These are phyloP conservation scores for Stephanodiscus triporus DNA, from an alignment of 108 stramenopile species.

Conservation along the genomic window DNA sequence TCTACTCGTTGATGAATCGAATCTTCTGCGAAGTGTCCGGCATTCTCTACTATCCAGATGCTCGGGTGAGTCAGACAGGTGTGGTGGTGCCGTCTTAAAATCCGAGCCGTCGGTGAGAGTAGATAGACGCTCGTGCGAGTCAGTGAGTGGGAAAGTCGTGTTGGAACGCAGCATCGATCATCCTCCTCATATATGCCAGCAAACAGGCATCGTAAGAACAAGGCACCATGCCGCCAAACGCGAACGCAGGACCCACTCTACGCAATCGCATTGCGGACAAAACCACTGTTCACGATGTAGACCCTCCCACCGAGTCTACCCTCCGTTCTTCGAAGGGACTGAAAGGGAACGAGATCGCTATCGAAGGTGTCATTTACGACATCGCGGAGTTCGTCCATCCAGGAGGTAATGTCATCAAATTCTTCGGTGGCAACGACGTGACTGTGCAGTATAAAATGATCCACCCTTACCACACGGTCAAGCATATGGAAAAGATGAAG, in stretches of 20 bases:
- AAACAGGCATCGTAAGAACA: no score
- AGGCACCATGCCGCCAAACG: conserved; percentile 73
- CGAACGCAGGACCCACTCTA: conserved; percentile 43
- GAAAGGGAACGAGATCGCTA: conserved; percentile 63
- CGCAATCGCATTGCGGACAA: conserved; percentile 52
- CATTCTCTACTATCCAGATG: no score
- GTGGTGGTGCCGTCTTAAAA: no score
- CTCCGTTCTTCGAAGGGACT: conserved; percentile 42
- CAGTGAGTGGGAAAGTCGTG: no score
- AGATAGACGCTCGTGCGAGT: no score
- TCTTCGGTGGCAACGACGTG: conserved; percentile 92
- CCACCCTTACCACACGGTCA: conserved; percentile 86
- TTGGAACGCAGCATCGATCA: no score
- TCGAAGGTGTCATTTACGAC: conserved; percentile 83
- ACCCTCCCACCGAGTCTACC: conserved; percentile 38
- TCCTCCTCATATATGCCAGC: no score
- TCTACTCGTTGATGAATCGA: no score
- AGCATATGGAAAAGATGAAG: conserved; percentile 90
- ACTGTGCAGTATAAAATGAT: conserved; percentile 92
- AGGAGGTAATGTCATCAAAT: conserved; percentile 76
- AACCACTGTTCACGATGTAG: conserved; percentile 6
- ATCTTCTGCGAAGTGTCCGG: no score
- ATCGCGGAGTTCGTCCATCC: conserved; percentile 81
- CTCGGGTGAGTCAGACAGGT: no score
- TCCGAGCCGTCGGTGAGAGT: no score